Base-by-base conservation (phyloP, 805 yeast genomes). In the Candida boleticola region DNA sequence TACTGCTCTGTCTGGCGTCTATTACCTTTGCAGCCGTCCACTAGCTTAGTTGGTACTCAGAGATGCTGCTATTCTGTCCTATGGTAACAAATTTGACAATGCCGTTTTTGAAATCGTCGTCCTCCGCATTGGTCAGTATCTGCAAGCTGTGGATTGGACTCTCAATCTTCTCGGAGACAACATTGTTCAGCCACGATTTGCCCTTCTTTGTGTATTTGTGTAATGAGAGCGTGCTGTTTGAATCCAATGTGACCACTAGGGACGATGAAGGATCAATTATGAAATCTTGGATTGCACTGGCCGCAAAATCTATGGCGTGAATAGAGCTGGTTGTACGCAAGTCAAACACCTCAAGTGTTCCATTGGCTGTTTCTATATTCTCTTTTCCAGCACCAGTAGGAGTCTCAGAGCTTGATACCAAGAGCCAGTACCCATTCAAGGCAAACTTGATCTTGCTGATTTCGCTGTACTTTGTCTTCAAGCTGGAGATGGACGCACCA, bases 341-440 rank as follows among this genome's bases (percentile, higher is more conserved):
- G 53, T 79, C 82, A 61, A 79, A 63, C 2, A 79, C 54, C 17
- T 69, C 71, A 43, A 3, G 49, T 33, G 17, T 55, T 14, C 34
- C 34, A 7, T 7, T 7, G 7, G 10, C 11, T 11, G 7, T 11
- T 7, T 11, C 27, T n/a, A 43, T 42, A 7, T 7, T 7, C 11
- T 11, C 11, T 11, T 23, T 11, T 7, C 27, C 27, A 17, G 20
- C 16, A 31, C 21, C 21, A 13, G 6, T 6, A 6, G 42, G 52
- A 0, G 49, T 48, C 16, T 53, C 63, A 3, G 52, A 39, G 3
- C 54, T 40, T 5, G 60, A 50, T 2, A 61, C 73, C 34, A 74
- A 55, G 16, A 84, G 54, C 76, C 83, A 80, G 56, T 79, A 82
- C 1, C 92, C 92, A 53, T 84, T 84, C 22, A 68, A 63, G 2